These are phyloP conservation scores for Monosporascus ibericus DNA, from an alignment of 2,329 filamentous ascomycete genomes.

Conservation along the genomic window DNA sequence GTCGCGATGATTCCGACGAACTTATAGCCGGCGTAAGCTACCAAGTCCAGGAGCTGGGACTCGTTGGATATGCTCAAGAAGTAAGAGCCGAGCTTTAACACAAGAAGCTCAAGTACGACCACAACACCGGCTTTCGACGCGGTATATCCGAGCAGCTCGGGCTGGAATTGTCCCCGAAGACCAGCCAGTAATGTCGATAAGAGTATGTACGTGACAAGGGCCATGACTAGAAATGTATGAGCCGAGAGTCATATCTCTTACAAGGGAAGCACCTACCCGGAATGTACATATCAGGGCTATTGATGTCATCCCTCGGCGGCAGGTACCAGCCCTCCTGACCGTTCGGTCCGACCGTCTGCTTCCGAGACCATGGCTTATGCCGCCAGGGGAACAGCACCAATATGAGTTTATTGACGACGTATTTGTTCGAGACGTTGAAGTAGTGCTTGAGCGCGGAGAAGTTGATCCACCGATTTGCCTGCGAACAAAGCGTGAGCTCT, in stretches of 20 bases:
- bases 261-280: conserved; percentile 42
- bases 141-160: conserved; percentile 85
- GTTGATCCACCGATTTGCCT: conserved; percentile 72
- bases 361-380: conserved; percentile 94
- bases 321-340: conserved; percentile 74
- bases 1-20: conserved; percentile 96
- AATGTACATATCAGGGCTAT: conserved; percentile 99
- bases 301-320: conserved; percentile 89
- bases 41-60: conserved; percentile 84
- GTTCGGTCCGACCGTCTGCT: conserved; percentile 67
- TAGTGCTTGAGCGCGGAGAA: conserved; percentile 94
- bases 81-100: conserved; percentile 88
- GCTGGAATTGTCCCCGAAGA: conserved; percentile 84
- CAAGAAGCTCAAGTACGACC: conserved; percentile 81
- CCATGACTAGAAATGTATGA: conserved; percentile 61
- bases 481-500: conserved; percentile 5
- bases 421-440: conserved; percentile 97
- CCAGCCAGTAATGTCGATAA: conserved; percentile 87
- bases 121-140: conserved; percentile 79
- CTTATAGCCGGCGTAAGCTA: conserved; percentile 97
- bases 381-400: conserved; percentile 96
- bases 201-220: conserved; percentile 93
- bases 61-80: conserved; percentile 90
- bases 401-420: conserved; percentile 88
- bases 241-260: conserved; percentile 5